phyloP scores from a whole-genome alignment of 106 monocot genomes.

The Acanthochlamys bracteata region DNA sequence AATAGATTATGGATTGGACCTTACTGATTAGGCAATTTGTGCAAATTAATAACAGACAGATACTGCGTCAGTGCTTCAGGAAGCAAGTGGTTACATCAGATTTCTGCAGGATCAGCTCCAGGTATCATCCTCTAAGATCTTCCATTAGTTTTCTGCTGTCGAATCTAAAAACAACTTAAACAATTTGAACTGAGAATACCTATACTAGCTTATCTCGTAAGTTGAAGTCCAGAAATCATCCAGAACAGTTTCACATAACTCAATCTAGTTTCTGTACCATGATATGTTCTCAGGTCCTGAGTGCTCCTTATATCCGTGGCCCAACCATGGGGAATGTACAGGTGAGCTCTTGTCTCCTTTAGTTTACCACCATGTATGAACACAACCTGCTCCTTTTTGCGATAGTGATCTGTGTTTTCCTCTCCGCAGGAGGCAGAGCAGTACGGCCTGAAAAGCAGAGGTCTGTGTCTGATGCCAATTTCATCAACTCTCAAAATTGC shows the following conservation, averaged over 20 bases:
- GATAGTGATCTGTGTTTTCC: too few relatives aligned
- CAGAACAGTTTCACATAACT: neutral
- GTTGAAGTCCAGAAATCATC: too few relatives aligned
- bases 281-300: conserved; percentile 1
- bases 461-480: conserved; percentile 6
- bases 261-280: neutral
- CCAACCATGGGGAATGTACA: neutral
- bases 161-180: too few relatives aligned
- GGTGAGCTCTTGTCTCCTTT: neutral
- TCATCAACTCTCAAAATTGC: neutral
- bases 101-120: conserved; percentile 12
- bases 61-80: conserved; percentile 10
- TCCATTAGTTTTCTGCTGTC: neutral
- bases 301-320: conserved; percentile 8
- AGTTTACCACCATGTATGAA: neutral
- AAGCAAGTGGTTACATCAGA: conserved; percentile 14
- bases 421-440: neutral
- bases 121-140: neutral
- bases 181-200: neutral
- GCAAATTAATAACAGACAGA: conserved; percentile 1
- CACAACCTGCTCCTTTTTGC: too few relatives aligned
- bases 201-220: neutral
- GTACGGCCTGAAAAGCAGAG: conserved; percentile 2
- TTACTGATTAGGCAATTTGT: neutral
- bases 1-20: neutral